Percentiles rank a stretch among this genome's conserved stretches.
phyloP scores from a whole-genome alignment of 2,329 filamentous ascomycete genomes.

The Setomelanomma holmii region DNA sequence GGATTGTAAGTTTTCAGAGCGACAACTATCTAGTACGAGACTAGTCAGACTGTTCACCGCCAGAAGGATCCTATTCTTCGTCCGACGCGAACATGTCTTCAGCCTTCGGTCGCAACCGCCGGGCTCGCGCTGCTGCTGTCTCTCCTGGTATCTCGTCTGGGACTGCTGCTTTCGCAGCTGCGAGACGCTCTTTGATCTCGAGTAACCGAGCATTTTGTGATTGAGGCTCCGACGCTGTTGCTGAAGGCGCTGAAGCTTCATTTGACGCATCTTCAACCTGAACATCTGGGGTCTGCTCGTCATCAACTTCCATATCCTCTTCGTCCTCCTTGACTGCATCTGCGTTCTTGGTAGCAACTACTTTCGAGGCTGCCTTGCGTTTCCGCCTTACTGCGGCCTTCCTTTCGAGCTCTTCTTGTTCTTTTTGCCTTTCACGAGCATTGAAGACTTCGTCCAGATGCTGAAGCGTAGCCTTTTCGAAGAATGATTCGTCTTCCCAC shows the following conservation, averaged over 20 bases:
- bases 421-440: constrained; percentile 48
- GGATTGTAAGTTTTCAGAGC: too few relatives aligned
- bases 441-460: constrained; percentile 41
- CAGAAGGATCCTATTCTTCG: constrained; percentile 16
- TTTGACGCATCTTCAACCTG: constrained; percentile 9
- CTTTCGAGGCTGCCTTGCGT: constrained; percentile 17
- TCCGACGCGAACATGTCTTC: constrained; percentile 51
- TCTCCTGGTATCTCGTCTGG: constrained; percentile 34
- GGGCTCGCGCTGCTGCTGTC: constrained; percentile 45
- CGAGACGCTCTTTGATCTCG: too few relatives aligned
- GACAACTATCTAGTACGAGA: too few relatives aligned
- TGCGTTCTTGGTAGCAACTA: constrained; percentile 7
- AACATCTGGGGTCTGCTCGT: constrained; percentile 7
- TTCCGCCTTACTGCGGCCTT: constrained; percentile 62
- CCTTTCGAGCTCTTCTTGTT: constrained; percentile 69
- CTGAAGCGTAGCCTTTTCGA: constrained; percentile 36
- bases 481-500: constrained; percentile 44
- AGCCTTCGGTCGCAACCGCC: constrained; percentile 43
- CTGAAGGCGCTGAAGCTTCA: not conserved
- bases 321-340: constrained; percentile 15
- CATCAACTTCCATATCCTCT: constrained; percentile 28
- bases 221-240: not conserved
- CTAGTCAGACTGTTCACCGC: not conserved
- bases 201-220: too few relatives aligned
- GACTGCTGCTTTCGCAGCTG: constrained; percentile 2